Base-by-base conservation (phyloP, 352 stramenopile species). In the Heterotrichella gracilis region DNA sequence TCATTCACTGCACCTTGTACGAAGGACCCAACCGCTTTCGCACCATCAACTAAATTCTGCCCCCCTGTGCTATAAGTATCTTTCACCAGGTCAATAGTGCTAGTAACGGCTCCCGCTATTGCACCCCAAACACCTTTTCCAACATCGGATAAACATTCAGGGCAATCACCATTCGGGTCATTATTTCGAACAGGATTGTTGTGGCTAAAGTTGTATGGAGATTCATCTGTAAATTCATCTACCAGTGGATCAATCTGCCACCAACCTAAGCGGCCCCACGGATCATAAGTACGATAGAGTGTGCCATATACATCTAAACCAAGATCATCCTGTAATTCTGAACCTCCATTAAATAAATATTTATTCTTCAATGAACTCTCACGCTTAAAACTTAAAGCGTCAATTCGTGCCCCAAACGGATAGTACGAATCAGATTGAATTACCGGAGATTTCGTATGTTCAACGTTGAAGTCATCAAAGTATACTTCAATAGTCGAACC, bases 241-340 rank as follows among this genome's bases (percentile, higher is more conserved):
- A 22, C 41, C 41, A 66, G 4, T 9, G 41, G 41, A 66, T 66
- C 41, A 66, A 66, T 66, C n/a, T n/a, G n/a, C n/a, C n/a, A n/a
- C n/a, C n/a, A n/a, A n/a, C n/a, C n/a, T n/a, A n/a, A n/a, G n/a
- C n/a, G n/a, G n/a, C n/a, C n/a, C n/a, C n/a, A n/a, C n/a, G n/a
- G n/a, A n/a, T n/a, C n/a, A n/a, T n/a, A n/a, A n/a, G n/a, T n/a
- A n/a, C n/a, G n/a, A n/a, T n/a, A n/a, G n/a, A n/a, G n/a, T n/a
- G n/a, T n/a, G n/a, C n/a, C n/a, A n/a, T n/a, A n/a, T n/a, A n/a
- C n/a, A n/a, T n/a, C 9, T 22, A 66, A 66, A 9, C 23, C 41
- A 66, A 66, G 9, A 1, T 66, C 41, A 66, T 9, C 9, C 9
- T 66, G 41, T 9, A 66, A 9, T 66, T 66, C 41, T 22, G 21